Conservation (phyloP, 192 early-diverging fungal genomes). For the Entomortierella lignicola region DNA sequence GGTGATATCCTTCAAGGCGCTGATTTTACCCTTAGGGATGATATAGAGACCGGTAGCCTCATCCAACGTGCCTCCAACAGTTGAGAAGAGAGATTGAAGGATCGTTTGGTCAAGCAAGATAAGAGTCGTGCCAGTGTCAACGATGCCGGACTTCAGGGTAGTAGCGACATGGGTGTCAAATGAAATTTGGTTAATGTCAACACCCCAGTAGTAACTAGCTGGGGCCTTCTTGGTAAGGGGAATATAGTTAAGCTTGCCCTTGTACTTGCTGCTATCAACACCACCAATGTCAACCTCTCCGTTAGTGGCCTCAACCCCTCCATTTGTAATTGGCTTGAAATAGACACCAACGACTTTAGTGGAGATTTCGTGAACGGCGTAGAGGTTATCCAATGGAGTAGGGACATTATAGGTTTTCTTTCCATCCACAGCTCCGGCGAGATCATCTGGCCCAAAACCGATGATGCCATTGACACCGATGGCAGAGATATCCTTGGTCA, state of each 20-base stretch:
- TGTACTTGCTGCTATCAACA: conserved; percentile 56
- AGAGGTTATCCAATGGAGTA: conserved; percentile 33
- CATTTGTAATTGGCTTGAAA: conserved; percentile 45
- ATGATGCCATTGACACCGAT: conserved; percentile 49
- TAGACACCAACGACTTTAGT: conserved; percentile 61
- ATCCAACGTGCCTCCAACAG: conserved; percentile 26
- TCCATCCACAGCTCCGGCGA: neutral
- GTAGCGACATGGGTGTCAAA: conserved; percentile 18
- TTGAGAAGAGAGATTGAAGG: conserved; percentile 9
- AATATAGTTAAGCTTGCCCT: conserved; percentile 59
- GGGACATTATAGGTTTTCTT: neutral
- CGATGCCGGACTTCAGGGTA: conserved; percentile 26
- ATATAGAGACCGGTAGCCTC: conserved; percentile 18
- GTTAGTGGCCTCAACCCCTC: conserved; percentile 42
- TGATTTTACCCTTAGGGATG: conserved; percentile 28
- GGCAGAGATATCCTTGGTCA: neutral
- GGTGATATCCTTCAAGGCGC: conserved; percentile 19
- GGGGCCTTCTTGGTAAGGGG: conserved; percentile 41
- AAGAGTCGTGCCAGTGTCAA: conserved; percentile 56
- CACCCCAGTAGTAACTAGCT: conserved; percentile 38
- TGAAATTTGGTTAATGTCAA: conserved; percentile 10
- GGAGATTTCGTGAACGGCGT: conserved; percentile 19
- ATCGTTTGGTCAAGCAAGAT: conserved; percentile 16
- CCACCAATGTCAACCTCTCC: conserved; percentile 68
- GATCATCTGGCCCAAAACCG: conserved; percentile 41